Base-by-base conservation (phyloP, 768 basidiomycete genomes). In the Phlegmacium glaucopus region DNA sequence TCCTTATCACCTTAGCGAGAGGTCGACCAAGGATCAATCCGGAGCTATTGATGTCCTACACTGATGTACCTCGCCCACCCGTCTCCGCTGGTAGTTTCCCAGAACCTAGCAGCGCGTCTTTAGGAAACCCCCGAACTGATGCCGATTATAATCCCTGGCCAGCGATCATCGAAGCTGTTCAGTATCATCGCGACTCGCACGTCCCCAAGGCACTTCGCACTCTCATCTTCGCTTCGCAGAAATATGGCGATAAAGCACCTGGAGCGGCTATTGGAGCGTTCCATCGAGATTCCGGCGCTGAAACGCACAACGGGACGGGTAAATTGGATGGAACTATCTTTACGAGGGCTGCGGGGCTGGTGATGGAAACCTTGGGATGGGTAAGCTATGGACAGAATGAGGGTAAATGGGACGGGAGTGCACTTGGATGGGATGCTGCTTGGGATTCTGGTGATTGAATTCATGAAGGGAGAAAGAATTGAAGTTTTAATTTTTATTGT, bases 341-440 rank as follows among this genome's bases (percentile, higher is more conserved):
- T 53, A 70, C 78, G 4, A 64, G 81, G 35, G 74, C 79, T 12
- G 82, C 80, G 6, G 81, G 80, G 0, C 68, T 79, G 27, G 52
- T 80, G 62, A 72, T 79, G 74, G 67, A 80, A 39, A 72, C 65
- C 10, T 60, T 82, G 52, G 79, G 82, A 0, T 83, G 80, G 82
- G 73, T 76, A 1, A 58, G 66, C 7, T 64, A 75, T 62, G 81
- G 81, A 4, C 73, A 83, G 59, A 49, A 62, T 35, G 70, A 63
- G 34, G 72, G 76, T 13, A 35, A 56, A 2, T 83, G 83, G 83
- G 81, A 83, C 61, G 49, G 72, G 25, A 79, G 76, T 58, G 80
- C 71, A 3, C 62, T 82, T 34, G 81, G 80, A 1, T 83, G 80
- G 79, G 78, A 82, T 47, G 79, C 72, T 8, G 77, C 80, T 9